Evolutionary conservation across 2,329 filamentous ascomycete species (phyloP), one percentile per base, ranked within the genome.

Genomic region (Lizonia empirigonia): DNA sequence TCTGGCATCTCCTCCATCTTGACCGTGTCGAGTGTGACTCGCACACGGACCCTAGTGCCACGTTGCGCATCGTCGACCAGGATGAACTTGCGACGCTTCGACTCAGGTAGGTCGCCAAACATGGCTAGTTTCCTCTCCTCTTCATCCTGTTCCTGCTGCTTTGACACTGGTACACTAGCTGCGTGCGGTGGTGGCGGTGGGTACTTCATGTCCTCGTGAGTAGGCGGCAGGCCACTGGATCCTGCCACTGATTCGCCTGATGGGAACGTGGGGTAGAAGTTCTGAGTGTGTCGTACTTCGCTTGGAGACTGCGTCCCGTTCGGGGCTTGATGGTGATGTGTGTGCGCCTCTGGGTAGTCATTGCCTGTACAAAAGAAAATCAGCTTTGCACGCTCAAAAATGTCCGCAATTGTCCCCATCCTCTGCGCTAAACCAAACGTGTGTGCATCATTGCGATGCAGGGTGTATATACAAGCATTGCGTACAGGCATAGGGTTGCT

Each of bases 1-100:
- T 97, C 93, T 1, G 93, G 93, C 68, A 97, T 96, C 74, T 97
- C 93, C 67, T 92, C 88, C 78, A 94, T 95, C 71, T 97, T 89
- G 63, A 97, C 91, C 35, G 87, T 86, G 68, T 97, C 91, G n/a
- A 99, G 85, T 57, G 89, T 94, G 42, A 97, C 92, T 55, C 92
- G 88, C 36, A 97, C 92, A 13, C 93, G 87, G 1, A 97, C 86
- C 33, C 91, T 85, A 41, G 85, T 87, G 44, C 88, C 88, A 15
- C 69, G 68, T 45, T 91, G 88, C 44, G 85, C 86, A 72, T 97
- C 93, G 60, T 97, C 92, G 22, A 97, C 91, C 8, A 97, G 84
- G 62, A 97, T 96, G 74, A 97, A 97, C 75, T 97, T 97, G 70
- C 93, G 88, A 68, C 91, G 90, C 77, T 96, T 96, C 44, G 88